Percentiles rank a stretch among this genome's conserved stretches.
Conservation (phyloP, 768 basidiomycete species). For the Psilocybe sp. region DNA sequence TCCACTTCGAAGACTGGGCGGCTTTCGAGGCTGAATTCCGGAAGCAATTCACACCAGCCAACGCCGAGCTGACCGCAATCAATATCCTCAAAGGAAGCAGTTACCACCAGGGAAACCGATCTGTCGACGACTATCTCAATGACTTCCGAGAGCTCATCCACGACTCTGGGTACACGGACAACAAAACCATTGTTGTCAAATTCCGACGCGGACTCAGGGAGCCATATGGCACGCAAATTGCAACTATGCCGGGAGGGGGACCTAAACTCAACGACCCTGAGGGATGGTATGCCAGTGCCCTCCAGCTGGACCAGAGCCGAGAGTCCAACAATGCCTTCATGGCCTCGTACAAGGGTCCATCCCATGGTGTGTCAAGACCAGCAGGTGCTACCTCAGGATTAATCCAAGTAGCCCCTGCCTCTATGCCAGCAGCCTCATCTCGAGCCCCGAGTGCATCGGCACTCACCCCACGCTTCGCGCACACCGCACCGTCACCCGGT, state of each 20-base stretch:
- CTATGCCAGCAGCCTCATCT: background rate
- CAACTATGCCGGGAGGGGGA: background rate
- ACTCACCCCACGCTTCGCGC: background rate
- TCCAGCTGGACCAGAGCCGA: background rate
- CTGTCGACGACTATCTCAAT: conserved; percentile 15
- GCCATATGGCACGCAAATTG: background rate
- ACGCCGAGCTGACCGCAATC: background rate
- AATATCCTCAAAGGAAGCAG: conserved; percentile 1
- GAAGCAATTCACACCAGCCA: background rate
- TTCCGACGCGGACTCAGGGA: conserved; percentile 3
- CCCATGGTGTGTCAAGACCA: background rate
- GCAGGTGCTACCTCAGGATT: background rate
- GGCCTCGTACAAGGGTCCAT: background rate
- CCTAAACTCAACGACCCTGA: background rate
- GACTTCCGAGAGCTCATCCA: conserved; percentile 13
- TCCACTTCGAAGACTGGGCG: background rate
- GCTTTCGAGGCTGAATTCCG: conserved; percentile 3
- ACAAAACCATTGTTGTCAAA: background rate
- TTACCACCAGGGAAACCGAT: conserved; percentile 8
- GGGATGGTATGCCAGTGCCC: background rate
- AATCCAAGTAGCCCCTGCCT: background rate
- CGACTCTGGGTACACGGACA: conserved; percentile 10
- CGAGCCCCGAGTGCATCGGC: background rate
- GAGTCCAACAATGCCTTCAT: conserved; percentile 1
- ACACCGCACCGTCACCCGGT: background rate